These are phyloP conservation scores for Pseudogymnoascus sp. DNA, from an alignment of 2,329 filamentous ascomycete species.

Conservation along the genomic window DNA sequence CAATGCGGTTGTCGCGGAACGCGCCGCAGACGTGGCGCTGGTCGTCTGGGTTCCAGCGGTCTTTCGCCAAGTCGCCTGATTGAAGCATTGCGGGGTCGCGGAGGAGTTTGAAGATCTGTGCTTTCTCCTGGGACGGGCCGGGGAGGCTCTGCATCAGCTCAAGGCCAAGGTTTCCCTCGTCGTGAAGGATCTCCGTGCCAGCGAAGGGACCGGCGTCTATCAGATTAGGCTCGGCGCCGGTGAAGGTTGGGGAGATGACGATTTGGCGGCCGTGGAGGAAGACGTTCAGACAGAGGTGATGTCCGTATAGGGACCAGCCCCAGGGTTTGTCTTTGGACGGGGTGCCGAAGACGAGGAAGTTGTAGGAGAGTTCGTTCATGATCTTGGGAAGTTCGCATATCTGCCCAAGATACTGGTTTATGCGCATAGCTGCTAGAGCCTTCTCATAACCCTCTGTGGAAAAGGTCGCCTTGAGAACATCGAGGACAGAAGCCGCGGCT, in stretches of 20 bases:
- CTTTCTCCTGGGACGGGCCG: constrained; percentile 22
- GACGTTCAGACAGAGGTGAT: constrained; percentile 66
- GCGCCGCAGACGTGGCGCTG: constrained; percentile 73
- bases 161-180: constrained; percentile 30
- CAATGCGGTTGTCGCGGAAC: constrained; percentile 68
- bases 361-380: constrained; percentile 16
- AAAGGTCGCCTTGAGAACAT: constrained; percentile 14
- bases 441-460: constrained; percentile 16
- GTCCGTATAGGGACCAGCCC: constrained; percentile 49
- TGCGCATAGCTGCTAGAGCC: constrained; percentile 12
- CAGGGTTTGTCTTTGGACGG: constrained; percentile 14
- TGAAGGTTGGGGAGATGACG: constrained; percentile 66
- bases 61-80: constrained; percentile 35
- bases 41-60: constrained; percentile 74
- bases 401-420: constrained; percentile 16
- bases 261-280: constrained; percentile 60
- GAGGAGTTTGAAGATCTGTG: constrained; percentile 51
- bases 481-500: constrained; percentile 10
- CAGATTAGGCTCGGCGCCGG: constrained; percentile 66
- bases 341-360: constrained; percentile 16
- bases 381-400: constrained; percentile 12
- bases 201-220: constrained; percentile 27
- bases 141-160: constrained; percentile 26
- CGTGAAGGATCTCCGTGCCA: constrained; percentile 23
- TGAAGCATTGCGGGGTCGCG: constrained; percentile 58